Base-by-base conservation (phyloP, 345 rosid species). In the Eucalyptus pauciflora region DNA sequence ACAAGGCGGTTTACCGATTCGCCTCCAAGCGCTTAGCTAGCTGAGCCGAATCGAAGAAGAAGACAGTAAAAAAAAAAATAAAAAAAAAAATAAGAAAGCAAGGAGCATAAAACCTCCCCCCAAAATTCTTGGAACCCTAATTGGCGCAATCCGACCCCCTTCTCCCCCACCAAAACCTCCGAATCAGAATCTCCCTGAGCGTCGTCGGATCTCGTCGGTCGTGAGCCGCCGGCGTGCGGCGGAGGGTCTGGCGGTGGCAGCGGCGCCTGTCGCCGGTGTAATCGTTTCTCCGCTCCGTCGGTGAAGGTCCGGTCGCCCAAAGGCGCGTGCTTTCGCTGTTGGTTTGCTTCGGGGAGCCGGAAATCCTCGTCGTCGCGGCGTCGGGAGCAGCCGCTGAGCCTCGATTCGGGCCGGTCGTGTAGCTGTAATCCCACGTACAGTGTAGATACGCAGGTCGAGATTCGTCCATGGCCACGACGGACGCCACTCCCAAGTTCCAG, bases 401-500 rank as follows among this genome's bases (percentile, higher is more conserved):
- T 76, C 83, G 4, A 37, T 76, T 69, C 80, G 45, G 41, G 37
- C 41, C 45, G 24, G 43, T 17, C 24, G 45, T 43, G 45, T 43
- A 43, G 45, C 20, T 37, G 46, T 6, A 37, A 22, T 76, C 45
- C 20, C 76, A 7, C 37, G 29, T 8, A 0, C 27, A 5, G 2
- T 29, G 41, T 14, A n/a, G 20, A 64, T 31, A 64, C 3, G 10
- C 41, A 1, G 37, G 0, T 71, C 81, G 22, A 33, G 45, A 18
- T 71, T 71, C 81, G 81, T 9, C 62, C 29, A 83, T 85, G 86
- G 87, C 60, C 27, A 45, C 98, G 14, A 97, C 95, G 87, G 97
- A 96, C 58, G 92, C 94, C 85, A 37, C 97, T 67, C 37, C 96
- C 87, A 92, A 96, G 50, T 95, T 93, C 89, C 94, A 92, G 85